Evolutionary conservation across 305 asterid genomes (phyloP).

Genomic region (Fraxinus albicans): DNA sequence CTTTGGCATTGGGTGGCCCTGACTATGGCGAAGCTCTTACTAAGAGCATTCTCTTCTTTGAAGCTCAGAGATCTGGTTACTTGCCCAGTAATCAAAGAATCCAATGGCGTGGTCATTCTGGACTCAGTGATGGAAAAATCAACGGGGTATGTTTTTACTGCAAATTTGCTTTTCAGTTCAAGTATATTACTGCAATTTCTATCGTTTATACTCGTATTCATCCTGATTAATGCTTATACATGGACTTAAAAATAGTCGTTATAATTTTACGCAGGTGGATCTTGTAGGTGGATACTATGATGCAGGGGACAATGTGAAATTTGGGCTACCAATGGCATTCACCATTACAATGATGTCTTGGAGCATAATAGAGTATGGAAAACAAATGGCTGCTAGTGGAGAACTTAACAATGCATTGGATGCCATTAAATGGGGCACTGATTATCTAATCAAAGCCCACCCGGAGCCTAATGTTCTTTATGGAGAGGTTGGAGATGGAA

Average conservation of each 20-base stretch:
- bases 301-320: constrained; percentile 98
- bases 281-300: constrained; percentile 98
- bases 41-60: constrained; percentile 84
- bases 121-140: constrained; percentile 77
- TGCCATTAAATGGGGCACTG: constrained; percentile 98
- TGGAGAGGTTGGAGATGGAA: constrained; percentile 99
- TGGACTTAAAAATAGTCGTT: background rate
- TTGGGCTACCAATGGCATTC: constrained; percentile 97
- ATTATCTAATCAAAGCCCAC: constrained; percentile 92
- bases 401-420: constrained; percentile 82
- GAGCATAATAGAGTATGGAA: constrained; percentile 89
- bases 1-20: constrained; percentile 64
- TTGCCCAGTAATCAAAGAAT: constrained; percentile 78
- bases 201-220: background rate
- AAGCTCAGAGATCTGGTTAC: constrained; percentile 98
- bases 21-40: constrained; percentile 81
- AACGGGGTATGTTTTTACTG: constrained; percentile 53
- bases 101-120: constrained; percentile 90
- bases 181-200: background rate
- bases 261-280: constrained; percentile 58
- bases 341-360: constrained; percentile 94
- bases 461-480: constrained; percentile 84
- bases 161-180: background rate
- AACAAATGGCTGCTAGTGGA: constrained; percentile 68
- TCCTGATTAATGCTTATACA: background rate